A percentile compares a stretch with the other conserved stretches of the same genome.
phyloP scores from a whole-genome alignment of 768 basidiomycete genomes.

The Infundibulicybe gibba region DNA sequence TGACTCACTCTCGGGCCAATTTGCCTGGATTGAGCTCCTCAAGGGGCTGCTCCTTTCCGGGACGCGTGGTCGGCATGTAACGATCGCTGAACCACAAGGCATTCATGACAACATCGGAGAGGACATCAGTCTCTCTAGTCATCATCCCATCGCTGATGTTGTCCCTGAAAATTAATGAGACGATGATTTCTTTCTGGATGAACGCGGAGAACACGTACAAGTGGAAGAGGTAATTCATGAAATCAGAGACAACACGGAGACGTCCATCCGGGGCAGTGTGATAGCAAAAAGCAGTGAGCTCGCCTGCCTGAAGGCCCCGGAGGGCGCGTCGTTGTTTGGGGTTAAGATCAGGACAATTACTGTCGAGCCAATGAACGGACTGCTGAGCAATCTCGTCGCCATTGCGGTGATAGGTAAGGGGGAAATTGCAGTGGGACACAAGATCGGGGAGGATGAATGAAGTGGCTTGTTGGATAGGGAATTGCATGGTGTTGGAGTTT shows the following conservation, averaged over 20 bases:
- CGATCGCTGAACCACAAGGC: constrained; percentile 54
- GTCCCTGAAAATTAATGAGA: constrained; percentile 35
- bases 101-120: constrained; percentile 69
- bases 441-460: constrained; percentile 54
- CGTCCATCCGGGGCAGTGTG: constrained; percentile 50
- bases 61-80: constrained; percentile 43
- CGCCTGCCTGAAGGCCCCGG: constrained; percentile 59
- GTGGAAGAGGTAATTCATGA: constrained; percentile 60
- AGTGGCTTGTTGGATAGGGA: constrained; percentile 10
- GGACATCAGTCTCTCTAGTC: constrained; percentile 51
- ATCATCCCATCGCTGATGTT: constrained; percentile 81
- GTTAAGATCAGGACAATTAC: constrained; percentile 41
- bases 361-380: constrained; percentile 48
- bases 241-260: constrained; percentile 64
- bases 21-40: constrained; percentile 53
- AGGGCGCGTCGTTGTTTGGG: constrained; percentile 43
- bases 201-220: constrained; percentile 29
- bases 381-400: constrained; percentile 44
- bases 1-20: constrained; percentile 64
- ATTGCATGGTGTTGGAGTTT: not conserved
- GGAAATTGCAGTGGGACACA: constrained; percentile 46
- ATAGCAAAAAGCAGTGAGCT: constrained; percentile 66
- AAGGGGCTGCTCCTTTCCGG: constrained; percentile 31
- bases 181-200: constrained; percentile 2
- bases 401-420: constrained; percentile 37